Conservation (phyloP, 176 grass and related monocot species). For the Paspalum vaginatum region DNA sequence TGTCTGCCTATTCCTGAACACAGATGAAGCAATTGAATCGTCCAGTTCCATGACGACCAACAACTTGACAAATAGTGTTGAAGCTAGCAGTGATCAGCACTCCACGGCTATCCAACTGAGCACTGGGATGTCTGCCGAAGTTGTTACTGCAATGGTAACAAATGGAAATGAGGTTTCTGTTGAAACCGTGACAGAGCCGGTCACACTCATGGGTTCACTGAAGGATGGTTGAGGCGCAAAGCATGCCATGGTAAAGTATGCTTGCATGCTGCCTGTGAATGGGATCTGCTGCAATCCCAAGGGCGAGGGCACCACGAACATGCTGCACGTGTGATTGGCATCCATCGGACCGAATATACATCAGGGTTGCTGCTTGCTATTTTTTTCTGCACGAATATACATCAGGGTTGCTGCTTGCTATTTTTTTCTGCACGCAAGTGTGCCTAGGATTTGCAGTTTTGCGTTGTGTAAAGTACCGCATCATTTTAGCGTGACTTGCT, state of each 20-base stretch:
- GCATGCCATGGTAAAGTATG: constrained; percentile 23
- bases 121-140: constrained; percentile 25
- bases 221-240: constrained; percentile 36
- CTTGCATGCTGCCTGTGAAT: constrained; percentile 23
- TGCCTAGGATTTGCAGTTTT: constrained; percentile 41
- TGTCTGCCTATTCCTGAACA: constrained; percentile 78
- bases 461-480: constrained; percentile 35
- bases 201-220: background rate
- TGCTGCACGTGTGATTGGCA: constrained; percentile 9
- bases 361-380: constrained; percentile 48
- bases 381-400: constrained; percentile 35
- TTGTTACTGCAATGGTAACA: constrained; percentile 28
- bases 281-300: constrained; percentile 10
- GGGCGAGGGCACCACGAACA: constrained; percentile 5
- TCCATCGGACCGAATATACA: constrained; percentile 10
- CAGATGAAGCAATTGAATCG: constrained; percentile 36
- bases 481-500: constrained; percentile 32
- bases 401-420: constrained; percentile 44
- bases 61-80: constrained; percentile 39
- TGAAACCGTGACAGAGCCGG: constrained; percentile 29
- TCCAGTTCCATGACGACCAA: constrained; percentile 33
- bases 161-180: constrained; percentile 25
- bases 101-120: constrained; percentile 19
- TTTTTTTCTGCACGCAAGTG: constrained; percentile 55
- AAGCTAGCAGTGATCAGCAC: constrained; percentile 29